Evolutionary conservation across 176 grass and related monocot genomes (phyloP).

Genomic region (Cymbopogon citratus): DNA sequence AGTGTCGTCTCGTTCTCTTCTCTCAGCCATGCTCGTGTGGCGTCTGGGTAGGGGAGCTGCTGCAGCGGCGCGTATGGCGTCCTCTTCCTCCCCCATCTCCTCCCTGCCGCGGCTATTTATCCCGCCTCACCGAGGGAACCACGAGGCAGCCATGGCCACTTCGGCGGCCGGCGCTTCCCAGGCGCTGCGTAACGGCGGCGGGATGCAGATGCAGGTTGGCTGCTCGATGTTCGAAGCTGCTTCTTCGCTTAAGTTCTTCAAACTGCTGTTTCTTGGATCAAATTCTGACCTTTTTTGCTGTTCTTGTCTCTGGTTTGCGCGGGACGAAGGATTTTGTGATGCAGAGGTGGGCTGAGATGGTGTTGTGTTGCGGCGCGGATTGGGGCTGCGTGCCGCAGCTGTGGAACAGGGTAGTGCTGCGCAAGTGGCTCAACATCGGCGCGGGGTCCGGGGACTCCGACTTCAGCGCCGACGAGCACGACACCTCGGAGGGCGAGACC

Average conservation of each 20-base stretch:
- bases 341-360: conserved; percentile 51
- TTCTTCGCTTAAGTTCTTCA: neutral
- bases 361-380: conserved; percentile 50
- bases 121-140: neutral
- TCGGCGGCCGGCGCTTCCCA: neutral
- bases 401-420: conserved; percentile 72
- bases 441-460: conserved; percentile 56
- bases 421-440: conserved; percentile 93
- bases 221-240: neutral
- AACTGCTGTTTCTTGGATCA: neutral
- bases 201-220: conserved; percentile 30
- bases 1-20: neutral
- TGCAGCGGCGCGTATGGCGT: conserved; percentile 11
- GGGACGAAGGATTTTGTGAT: conserved; percentile 29
- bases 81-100: conserved; percentile 22
- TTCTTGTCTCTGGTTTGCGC: neutral
- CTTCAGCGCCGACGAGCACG: conserved; percentile 78
- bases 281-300: neutral
- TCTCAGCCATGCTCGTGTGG: neutral
- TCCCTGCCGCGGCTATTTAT: neutral
- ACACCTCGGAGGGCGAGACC: conserved; percentile 45
- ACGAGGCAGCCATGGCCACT: conserved; percentile 6
- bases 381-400: conserved; percentile 49
- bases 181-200: neutral
- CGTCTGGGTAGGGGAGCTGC: neutral